Base-by-base conservation (phyloP, 257 asterid species). In the Forsythia suspensa region DNA sequence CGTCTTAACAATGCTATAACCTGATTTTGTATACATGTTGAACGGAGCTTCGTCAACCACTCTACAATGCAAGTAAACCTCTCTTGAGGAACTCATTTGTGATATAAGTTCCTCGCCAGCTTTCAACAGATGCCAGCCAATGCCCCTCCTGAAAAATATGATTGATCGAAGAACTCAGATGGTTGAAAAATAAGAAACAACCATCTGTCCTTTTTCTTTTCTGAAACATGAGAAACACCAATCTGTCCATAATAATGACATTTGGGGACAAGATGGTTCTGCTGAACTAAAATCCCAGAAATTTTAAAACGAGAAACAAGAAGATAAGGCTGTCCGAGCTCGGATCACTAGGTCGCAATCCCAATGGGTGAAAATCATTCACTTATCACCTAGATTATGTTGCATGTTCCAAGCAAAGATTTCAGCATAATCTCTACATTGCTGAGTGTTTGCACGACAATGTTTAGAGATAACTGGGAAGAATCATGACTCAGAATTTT, bases 1-100 rank as follows among this genome's bases (percentile, higher is more conserved):
- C n/a, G 99, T 94, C 88, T 90, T 85, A 11, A 86, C 92, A 65
- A 96, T 74, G 59, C 68, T 79, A 73, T 96, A 96, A 29, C 98
- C 97, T 20, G 98, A 95, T 87, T 81, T 91, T 6, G 40, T 82
- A 51, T 94, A 96, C 99, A 96, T 96, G 88, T 81, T 88, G 86
- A 90, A 83, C 39, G 99, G 97, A 63, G 87, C 94, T 86, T 86
- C 88, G 71, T 96, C 99, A 29, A 96, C 90, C 79, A 94, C 84
- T 83, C 99, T 87, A 82, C 99, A 96, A 76, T 94, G 99, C 85
- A 94, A 92, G 86, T 90, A 90, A 74, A 87, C 97, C 76, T 90
- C 96, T 80, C 84, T 84, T 29, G 95, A 79, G 48, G 95, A 76
- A 84, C 92, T 90, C 96, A 96, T 90, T 83, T 83, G 84, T 36